Conservation (phyloP, 2,329 filamentous ascomycete species). For the Diplodia intermedia region DNA sequence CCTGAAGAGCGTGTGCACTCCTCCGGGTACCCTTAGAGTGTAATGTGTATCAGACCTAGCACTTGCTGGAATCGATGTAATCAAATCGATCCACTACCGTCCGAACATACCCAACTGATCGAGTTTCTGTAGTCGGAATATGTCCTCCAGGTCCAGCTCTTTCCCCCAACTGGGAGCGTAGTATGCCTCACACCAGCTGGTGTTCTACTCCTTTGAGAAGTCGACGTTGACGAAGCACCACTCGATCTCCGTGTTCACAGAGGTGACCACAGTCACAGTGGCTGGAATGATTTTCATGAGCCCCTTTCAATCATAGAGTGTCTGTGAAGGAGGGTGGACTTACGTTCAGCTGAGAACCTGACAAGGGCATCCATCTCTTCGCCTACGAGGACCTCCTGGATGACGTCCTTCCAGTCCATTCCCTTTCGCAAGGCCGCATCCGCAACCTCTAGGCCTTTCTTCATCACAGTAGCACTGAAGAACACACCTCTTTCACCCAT, state of each 20-base stretch:
- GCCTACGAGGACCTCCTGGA: neutral
- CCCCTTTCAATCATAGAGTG: neutral
- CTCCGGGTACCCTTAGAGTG: neutral
- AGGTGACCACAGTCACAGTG: neutral
- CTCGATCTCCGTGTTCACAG: neutral
- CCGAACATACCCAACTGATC: neutral
- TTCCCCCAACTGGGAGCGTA: too few species aligned
- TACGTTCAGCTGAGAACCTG: neutral
- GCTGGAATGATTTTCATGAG: neutral
- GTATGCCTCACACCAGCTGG: neutral
- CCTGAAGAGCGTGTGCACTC: neutral
- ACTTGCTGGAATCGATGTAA: neutral
- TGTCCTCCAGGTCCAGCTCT: neutral
- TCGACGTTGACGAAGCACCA: conserved; percentile 2
- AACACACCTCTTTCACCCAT: neutral
- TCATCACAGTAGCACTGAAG: neutral
- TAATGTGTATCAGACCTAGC: neutral
- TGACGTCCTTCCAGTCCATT: neutral
- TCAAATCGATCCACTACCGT: neutral
- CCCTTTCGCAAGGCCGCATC: neutral
- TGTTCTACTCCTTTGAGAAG: neutral
- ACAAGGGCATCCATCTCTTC: neutral
- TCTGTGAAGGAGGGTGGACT: neutral
- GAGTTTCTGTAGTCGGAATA: neutral
- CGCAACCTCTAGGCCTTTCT: neutral